A percentile compares a stretch with the other conserved stretches of the same genome.
Conservation (phyloP, 75 land plant species). For the Pseudotsuga menziesii region DNA sequence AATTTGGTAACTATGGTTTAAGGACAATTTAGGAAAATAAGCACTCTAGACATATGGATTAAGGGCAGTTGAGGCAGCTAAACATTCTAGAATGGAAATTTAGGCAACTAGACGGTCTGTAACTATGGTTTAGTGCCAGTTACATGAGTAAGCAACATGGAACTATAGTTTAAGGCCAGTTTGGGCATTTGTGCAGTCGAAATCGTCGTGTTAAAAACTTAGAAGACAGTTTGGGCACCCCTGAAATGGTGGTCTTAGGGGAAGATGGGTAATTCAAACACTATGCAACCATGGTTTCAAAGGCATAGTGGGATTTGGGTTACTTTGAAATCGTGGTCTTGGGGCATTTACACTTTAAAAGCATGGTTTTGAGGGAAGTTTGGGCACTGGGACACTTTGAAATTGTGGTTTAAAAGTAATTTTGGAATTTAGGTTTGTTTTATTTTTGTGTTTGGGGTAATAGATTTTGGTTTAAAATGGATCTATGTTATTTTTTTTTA, state of each 20-base stretch:
- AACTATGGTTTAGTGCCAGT: neutral
- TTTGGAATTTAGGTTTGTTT: neutral
- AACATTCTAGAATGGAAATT: neutral
- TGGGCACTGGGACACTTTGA: neutral
- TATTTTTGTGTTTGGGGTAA: neutral
- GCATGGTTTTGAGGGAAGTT: neutral
- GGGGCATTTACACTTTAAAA: neutral
- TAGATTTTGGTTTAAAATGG: too few species aligned
- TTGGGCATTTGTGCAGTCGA: neutral
- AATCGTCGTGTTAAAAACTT: neutral
- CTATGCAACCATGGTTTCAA: neutral
- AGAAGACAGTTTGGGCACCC: neutral
- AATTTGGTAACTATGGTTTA: too few species aligned
- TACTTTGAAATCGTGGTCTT: neutral
- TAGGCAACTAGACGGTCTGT: neutral
- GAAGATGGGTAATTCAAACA: neutral
- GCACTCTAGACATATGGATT: neutral
- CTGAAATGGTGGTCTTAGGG: neutral
- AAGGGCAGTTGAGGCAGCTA: neutral
- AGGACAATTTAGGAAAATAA: neutral
- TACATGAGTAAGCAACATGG: neutral
- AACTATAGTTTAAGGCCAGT: neutral
- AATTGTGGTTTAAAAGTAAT: neutral
- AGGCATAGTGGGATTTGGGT: neutral
- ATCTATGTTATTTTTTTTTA: too few species aligned